These are phyloP conservation scores for Coemansia umbellata DNA, from an alignment of 192 early-diverging fungal species.

Conservation along the genomic window DNA sequence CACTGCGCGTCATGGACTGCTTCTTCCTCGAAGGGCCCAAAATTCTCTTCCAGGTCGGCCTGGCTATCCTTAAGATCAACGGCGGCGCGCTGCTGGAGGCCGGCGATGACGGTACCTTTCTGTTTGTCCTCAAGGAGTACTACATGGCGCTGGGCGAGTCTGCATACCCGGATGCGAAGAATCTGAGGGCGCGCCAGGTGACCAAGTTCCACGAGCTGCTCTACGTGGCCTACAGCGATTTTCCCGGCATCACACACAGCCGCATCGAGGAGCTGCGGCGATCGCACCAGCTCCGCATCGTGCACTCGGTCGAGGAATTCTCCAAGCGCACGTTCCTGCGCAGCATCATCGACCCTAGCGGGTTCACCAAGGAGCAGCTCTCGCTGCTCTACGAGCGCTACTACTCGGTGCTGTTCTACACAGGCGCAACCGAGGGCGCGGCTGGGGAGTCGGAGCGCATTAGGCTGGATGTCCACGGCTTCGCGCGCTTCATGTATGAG, in stretches of 20 bases:
- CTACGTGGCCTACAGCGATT: slow-evolving; percentile 85
- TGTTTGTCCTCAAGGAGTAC: slow-evolving; percentile 83
- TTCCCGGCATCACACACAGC: slow-evolving; percentile 73
- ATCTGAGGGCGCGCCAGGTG: slow-evolving; percentile 54
- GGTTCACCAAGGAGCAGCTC: slow-evolving; percentile 84
- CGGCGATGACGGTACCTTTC: slow-evolving; percentile 71
- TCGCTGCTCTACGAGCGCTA: slow-evolving; percentile 85
- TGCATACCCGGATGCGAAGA: slow-evolving; percentile 57
- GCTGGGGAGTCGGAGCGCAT: slow-evolving; percentile 17
- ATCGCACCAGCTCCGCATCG: slow-evolving; percentile 82
- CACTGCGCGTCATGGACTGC: slow-evolving; percentile 88
- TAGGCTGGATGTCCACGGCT: slow-evolving; percentile 64
- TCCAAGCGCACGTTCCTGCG: slow-evolving; percentile 87
- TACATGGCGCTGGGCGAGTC: slow-evolving; percentile 78
- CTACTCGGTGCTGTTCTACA: slow-evolving; percentile 75
- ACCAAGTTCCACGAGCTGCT: slow-evolving; percentile 92
- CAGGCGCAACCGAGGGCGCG: background rate
- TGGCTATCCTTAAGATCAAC: slow-evolving; percentile 92
- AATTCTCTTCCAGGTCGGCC: slow-evolving; percentile 90
- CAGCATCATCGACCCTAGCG: slow-evolving; percentile 66
- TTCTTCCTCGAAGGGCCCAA: slow-evolving; percentile 97
- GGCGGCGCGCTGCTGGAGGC: slow-evolving; percentile 66
- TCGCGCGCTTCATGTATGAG: slow-evolving; percentile 71
- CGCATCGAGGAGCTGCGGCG: slow-evolving; percentile 75
- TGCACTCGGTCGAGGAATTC: slow-evolving; percentile 89